phyloP scores from a whole-genome alignment of 2,329 filamentous ascomycete genomes.

The Pseudogymnoascus sp. region DNA sequence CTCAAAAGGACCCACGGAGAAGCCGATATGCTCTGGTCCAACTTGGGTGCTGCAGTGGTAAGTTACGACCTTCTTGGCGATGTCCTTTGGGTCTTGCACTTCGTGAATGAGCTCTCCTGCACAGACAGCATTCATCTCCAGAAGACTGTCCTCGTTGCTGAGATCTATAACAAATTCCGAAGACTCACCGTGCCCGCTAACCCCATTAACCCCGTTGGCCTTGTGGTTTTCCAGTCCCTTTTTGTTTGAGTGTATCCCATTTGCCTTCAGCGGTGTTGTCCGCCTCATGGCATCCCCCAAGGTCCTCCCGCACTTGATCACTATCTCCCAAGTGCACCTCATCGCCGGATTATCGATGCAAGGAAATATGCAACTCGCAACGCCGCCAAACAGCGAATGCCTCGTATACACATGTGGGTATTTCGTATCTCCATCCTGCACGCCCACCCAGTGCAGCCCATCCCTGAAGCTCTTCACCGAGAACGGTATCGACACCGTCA shows the following conservation, averaged over 20 bases:
- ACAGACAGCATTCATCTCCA: constrained; percentile 86
- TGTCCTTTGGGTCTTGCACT: constrained; percentile 64
- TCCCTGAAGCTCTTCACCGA: constrained; percentile 67
- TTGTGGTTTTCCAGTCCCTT: constrained; percentile 25
- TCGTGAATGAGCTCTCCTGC: constrained; percentile 86
- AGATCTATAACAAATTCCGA: constrained; percentile 29
- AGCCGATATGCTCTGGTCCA: constrained; percentile 82
- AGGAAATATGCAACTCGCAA: constrained; percentile 80
- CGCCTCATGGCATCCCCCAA: constrained; percentile 64
- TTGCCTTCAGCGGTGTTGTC: constrained; percentile 36
- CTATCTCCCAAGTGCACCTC: constrained; percentile 79
- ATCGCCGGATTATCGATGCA: constrained; percentile 82
- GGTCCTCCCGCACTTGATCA: constrained; percentile 77
- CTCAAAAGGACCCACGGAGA: constrained; percentile 91
- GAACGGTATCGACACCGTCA: constrained; percentile 68
- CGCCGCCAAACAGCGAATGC: constrained; percentile 69
- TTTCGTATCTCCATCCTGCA: constrained; percentile 67
- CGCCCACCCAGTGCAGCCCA: constrained; percentile 84
- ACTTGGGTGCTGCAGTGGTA: constrained; percentile 71
- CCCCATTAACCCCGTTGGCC: constrained; percentile 11
- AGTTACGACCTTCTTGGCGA: constrained; percentile 77
- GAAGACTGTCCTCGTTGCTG: constrained; percentile 70
- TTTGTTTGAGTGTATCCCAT: constrained; percentile 32
- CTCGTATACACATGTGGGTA: constrained; percentile 91
- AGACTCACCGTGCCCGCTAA: constrained; percentile 21